Conservation (phyloP, 2,329 filamentous ascomycete species). For the Pyrenophora seminiperda region DNA sequence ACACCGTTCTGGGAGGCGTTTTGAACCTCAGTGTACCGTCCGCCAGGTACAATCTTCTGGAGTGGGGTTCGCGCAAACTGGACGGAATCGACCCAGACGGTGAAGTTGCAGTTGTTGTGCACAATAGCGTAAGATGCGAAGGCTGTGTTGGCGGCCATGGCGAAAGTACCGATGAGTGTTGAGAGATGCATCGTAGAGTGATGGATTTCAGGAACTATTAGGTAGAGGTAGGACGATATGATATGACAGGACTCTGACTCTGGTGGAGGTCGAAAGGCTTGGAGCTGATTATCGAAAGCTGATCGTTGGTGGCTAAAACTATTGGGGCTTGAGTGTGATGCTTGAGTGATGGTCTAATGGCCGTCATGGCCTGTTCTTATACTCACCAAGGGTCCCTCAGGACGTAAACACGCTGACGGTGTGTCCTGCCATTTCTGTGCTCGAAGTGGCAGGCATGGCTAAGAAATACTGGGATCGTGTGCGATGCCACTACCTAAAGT, state of each 20-base stretch:
- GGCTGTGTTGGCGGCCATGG: slow-evolving; percentile 18
- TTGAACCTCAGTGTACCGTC: slow-evolving; percentile 19
- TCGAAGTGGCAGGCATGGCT: neutral
- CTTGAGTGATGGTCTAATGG: neutral
- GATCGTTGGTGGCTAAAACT: neutral
- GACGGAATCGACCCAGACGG: slow-evolving; percentile 33
- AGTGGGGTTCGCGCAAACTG: slow-evolving; percentile 3
- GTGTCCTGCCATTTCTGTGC: slow-evolving; percentile 1
- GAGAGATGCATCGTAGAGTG: slow-evolving; percentile 23
- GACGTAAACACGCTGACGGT: neutral
- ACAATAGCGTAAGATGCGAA: slow-evolving; percentile 22
- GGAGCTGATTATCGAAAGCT: too few species aligned
- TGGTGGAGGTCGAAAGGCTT: neutral
- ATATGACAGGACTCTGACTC: neutral
- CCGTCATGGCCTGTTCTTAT: slow-evolving; percentile 15
- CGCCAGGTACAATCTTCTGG: slow-evolving; percentile 6
- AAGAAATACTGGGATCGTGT: slow-evolving; percentile 17
- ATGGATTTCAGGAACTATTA: neutral
- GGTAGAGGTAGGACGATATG: neutral
- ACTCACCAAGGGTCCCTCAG: neutral
- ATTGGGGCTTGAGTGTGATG: slow-evolving; percentile 2
- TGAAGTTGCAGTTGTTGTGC: slow-evolving; percentile 33
- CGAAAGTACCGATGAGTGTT: slow-evolving; percentile 20
- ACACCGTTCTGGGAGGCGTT: slow-evolving; percentile 19
- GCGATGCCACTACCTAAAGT: slow-evolving; percentile 17